These are phyloP conservation scores for Brassica cretica DNA, from an alignment of 345 rosid species.

Conservation along the genomic window DNA sequence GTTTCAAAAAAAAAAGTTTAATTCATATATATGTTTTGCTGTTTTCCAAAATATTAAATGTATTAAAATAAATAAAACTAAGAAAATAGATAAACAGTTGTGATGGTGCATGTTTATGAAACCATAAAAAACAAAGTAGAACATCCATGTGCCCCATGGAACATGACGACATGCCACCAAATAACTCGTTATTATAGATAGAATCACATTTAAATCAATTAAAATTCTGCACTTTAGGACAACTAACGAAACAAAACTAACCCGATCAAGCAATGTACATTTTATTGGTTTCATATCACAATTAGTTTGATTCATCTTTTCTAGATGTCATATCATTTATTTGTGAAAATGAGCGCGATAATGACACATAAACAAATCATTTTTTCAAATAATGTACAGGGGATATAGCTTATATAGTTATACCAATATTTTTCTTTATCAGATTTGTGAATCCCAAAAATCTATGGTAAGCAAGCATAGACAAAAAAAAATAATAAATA, in stretches of 20 bases:
- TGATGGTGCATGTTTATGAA: background rate
- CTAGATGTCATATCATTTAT: too few relatives aligned
- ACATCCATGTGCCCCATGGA: background rate
- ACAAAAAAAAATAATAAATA: too few relatives aligned
- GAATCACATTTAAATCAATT: too few relatives aligned
- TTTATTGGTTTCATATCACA: background rate
- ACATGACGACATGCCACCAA: constrained; percentile 1
- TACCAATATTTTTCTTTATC: too few relatives aligned
- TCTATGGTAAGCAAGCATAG: too few relatives aligned
- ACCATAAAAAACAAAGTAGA: background rate
- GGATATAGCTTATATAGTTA: too few relatives aligned
- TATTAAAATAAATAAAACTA: background rate
- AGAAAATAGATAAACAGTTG: background rate
- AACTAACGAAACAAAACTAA: background rate
- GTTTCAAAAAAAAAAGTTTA: too few relatives aligned
- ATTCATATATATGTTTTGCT: background rate
- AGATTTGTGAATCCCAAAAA: too few relatives aligned
- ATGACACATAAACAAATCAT: too few relatives aligned
- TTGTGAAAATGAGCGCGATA: too few relatives aligned
- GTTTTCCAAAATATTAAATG: background rate
- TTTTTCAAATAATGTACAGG: too few relatives aligned
- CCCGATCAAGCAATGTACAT: background rate
- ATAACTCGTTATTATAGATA: background rate
- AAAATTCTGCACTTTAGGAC: background rate
- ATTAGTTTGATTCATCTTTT: too few relatives aligned